These are phyloP conservation scores for Vanilla planifolia DNA, from an alignment of 106 monocot genomes.

Conservation along the genomic window DNA sequence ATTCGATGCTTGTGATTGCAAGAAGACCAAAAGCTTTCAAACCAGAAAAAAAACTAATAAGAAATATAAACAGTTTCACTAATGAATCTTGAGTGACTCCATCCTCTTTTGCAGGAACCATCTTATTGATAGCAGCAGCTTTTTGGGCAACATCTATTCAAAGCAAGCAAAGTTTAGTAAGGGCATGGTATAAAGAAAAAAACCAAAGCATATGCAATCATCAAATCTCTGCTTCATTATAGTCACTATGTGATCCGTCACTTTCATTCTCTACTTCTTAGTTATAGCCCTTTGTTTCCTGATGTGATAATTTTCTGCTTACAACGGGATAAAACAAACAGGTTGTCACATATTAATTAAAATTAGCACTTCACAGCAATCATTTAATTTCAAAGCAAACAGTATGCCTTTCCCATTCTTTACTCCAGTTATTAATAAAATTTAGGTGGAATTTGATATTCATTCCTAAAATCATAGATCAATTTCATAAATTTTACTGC, in stretches of 20 bases:
- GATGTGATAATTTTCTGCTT: slow-evolving; percentile 10
- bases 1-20: too few relatives aligned
- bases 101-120: slow-evolving; percentile 1
- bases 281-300: slow-evolving; percentile 8
- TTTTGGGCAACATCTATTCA: not conserved
- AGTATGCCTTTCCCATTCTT: slow-evolving; percentile 25
- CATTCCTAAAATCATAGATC: not conserved
- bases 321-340: too few relatives aligned
- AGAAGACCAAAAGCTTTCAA: too few relatives aligned
- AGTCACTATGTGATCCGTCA: slow-evolving; percentile 23
- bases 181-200: too few relatives aligned
- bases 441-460: slow-evolving; percentile 7
- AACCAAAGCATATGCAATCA: not conserved
- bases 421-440: too few relatives aligned
- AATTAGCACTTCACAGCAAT: not conserved
- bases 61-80: slow-evolving; percentile 9
- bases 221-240: slow-evolving; percentile 17
- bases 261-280: slow-evolving; percentile 16
- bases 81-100: slow-evolving; percentile 3
- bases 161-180: too few relatives aligned
- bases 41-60: too few relatives aligned
- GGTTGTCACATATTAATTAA: not conserved
- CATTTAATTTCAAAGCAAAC: not conserved
- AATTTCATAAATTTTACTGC: too few relatives aligned
- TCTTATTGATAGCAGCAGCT: not conserved